phyloP scores from a whole-genome alignment of 352 stramenopile genomes.

The Nothophytophthora sp. region DNA sequence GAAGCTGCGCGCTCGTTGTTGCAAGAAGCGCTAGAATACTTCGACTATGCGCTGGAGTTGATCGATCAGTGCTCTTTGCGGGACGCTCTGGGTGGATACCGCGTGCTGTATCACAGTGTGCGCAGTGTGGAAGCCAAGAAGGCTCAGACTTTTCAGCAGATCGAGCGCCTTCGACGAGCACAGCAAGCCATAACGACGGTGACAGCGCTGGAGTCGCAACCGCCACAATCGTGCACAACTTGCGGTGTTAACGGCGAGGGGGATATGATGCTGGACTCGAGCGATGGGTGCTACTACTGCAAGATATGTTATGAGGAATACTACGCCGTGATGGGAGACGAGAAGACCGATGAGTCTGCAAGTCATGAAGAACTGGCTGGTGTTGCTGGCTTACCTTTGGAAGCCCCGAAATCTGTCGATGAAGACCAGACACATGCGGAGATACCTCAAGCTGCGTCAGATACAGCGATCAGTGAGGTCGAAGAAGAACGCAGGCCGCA shows the following conservation, averaged over 20 bases:
- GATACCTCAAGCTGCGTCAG: not conserved
- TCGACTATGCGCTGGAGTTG: slow-evolving; percentile 54
- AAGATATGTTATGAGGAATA: slow-evolving; percentile 66
- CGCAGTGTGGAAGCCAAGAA: slow-evolving; percentile 15
- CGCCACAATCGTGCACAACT: slow-evolving; percentile 41
- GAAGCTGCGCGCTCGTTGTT: slow-evolving; percentile 8
- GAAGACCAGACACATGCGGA: not conserved
- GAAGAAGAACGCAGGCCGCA: not conserved
- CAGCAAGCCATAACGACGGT: not conserved
- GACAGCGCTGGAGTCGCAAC: not conserved
- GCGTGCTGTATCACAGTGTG: slow-evolving; percentile 29
- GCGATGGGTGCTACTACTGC: slow-evolving; percentile 73
- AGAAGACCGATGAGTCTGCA: not conserved
- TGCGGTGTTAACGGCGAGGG: slow-evolving; percentile 25
- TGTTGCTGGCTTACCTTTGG: too few relatives aligned
- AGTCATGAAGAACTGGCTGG: not conserved
- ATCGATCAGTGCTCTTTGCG: slow-evolving; percentile 39
- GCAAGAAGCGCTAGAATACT: slow-evolving; percentile 33
- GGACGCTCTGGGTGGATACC: slow-evolving; percentile 21
- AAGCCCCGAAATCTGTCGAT: too few relatives aligned
- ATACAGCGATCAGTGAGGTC: not conserved
- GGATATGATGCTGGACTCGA: slow-evolving; percentile 54
- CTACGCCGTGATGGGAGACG: slow-evolving; percentile 34
- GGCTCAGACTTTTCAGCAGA: slow-evolving; percentile 10
- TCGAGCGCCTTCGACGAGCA: slow-evolving; percentile 10